A percentile compares a stretch with the other conserved stretches of the same genome.
Evolutionary conservation across 2,329 filamentous ascomycete species (phyloP).

Genomic region (Cercospora sesami): DNA sequence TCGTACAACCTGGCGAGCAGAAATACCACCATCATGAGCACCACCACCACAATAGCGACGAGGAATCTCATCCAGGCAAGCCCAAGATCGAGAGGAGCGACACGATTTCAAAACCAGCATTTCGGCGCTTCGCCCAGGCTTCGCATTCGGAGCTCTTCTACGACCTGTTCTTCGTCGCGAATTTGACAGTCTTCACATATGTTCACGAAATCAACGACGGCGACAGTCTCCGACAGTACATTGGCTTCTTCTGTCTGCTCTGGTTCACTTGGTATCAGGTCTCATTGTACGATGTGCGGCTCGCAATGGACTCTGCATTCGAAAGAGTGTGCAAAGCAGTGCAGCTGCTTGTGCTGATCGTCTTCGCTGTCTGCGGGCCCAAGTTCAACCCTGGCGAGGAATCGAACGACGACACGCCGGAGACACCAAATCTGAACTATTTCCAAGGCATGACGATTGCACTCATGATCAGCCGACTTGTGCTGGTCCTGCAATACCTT

Average conservation of each 20-base stretch:
- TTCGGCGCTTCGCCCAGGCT: constrained; percentile 50
- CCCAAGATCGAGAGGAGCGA: constrained; percentile 2
- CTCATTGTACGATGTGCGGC: constrained; percentile 65
- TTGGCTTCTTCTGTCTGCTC: constrained; percentile 56
- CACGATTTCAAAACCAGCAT: constrained; percentile 32
- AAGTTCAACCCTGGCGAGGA: constrained; percentile 42
- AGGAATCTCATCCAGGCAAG: not conserved
- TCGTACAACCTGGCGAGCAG: constrained; percentile 10
- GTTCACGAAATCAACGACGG: constrained; percentile 57
- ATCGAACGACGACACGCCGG: constrained; percentile 37
- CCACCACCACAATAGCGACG: constrained; percentile 1
- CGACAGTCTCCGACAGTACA: constrained; percentile 46
- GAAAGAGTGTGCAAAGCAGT: constrained; percentile 59
- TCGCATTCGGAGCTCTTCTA: constrained; percentile 60
- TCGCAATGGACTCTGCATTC: constrained; percentile 64
- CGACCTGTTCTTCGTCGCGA: constrained; percentile 64
- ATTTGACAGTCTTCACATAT: constrained; percentile 63
- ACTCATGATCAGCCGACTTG: constrained; percentile 42
- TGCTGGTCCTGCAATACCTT: constrained; percentile 43
- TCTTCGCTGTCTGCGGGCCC: constrained; percentile 61
- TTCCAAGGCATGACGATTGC: constrained; percentile 44
- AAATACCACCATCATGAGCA: not conserved
- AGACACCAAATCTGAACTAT: constrained; percentile 43
- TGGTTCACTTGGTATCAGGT: constrained; percentile 70
- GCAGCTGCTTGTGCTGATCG: constrained; percentile 65